Conservation (phyloP, 2,329 filamentous ascomycete genomes). For the Alternaria triticimaculans region DNA sequence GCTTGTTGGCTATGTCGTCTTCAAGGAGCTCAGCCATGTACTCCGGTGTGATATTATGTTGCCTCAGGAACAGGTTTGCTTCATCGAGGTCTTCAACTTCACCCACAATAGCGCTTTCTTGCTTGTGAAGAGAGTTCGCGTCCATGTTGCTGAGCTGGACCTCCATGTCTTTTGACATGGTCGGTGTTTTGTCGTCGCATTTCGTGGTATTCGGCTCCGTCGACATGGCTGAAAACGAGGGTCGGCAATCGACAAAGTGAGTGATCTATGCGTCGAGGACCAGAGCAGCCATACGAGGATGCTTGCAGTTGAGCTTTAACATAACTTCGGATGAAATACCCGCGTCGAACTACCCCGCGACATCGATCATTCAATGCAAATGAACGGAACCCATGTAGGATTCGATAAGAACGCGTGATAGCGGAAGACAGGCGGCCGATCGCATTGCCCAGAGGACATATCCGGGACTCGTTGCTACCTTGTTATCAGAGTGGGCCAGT, state of each 20-base stretch:
- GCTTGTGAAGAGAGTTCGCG: neutral
- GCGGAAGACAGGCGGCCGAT: neutral
- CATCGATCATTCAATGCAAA: neutral
- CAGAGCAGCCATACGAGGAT: neutral
- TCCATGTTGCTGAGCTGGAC: neutral
- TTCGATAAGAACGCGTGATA: constrained; percentile 4
- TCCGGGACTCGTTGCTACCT: neutral
- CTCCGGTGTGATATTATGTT: constrained; percentile 54
- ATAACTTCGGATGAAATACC: neutral
- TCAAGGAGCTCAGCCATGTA: constrained; percentile 55
- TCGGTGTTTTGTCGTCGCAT: neutral
- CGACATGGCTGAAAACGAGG: neutral
- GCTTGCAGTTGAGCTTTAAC: neutral
- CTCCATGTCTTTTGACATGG: neutral
- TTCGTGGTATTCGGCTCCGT: neutral
- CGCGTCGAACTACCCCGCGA: neutral
- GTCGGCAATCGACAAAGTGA: neutral
- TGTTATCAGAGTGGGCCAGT: neutral
- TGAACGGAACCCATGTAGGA: neutral
- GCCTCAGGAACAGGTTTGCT: constrained; percentile 57
- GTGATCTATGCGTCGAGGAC: neutral
- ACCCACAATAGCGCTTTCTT: constrained; percentile 15
- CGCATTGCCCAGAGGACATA: neutral
- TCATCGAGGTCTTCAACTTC: constrained; percentile 54
- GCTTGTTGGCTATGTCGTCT: constrained; percentile 48